Evolutionary conservation across 805 yeast genomes (phyloP).

Genomic region (Saturnispora diversa): DNA sequence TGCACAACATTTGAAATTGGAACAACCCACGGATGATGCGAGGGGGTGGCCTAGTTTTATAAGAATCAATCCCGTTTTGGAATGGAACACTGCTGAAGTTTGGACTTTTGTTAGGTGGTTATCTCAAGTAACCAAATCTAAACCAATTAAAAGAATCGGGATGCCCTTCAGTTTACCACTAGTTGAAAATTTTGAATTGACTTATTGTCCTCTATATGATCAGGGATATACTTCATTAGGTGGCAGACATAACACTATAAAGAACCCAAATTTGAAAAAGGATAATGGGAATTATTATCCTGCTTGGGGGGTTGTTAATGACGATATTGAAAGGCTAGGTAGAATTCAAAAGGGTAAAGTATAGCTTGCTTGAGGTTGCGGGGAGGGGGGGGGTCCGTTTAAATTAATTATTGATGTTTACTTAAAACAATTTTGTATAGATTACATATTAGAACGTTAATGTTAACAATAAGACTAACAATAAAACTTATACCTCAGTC

Average conservation of each 20-base stretch:
- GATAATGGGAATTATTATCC: conserved; percentile 32
- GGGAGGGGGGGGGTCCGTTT: too few species aligned
- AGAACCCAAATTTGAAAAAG: conserved; percentile 52
- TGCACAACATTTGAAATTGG: conserved; percentile 47
- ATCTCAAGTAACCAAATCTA: conserved; percentile 37
- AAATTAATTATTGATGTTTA: neutral
- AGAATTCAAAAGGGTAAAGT: conserved; percentile 22
- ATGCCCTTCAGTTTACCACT: neutral
- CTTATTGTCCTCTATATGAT: conserved; percentile 71
- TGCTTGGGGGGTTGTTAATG: conserved; percentile 52
- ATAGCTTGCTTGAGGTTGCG: too few species aligned
- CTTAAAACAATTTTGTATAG: too few species aligned
- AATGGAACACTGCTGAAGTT: conserved; percentile 76
- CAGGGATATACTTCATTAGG: conserved; percentile 87
- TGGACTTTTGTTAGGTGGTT: conserved; percentile 56
- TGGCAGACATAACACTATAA: conserved; percentile 59
- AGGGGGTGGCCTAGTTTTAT: conserved; percentile 86
- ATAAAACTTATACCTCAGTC: too few species aligned
- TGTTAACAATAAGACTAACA: too few species aligned
- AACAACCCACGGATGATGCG: conserved; percentile 74
- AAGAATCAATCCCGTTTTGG: conserved; percentile 79
- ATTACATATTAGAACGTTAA: too few species aligned
- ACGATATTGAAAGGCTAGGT: conserved; percentile 48
- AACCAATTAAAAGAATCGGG: too few species aligned
- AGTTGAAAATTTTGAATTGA: conserved; percentile 31